These are phyloP conservation scores for Guadua angustifolia DNA, from an alignment of 176 grass and related monocot species.

Conservation along the genomic window DNA sequence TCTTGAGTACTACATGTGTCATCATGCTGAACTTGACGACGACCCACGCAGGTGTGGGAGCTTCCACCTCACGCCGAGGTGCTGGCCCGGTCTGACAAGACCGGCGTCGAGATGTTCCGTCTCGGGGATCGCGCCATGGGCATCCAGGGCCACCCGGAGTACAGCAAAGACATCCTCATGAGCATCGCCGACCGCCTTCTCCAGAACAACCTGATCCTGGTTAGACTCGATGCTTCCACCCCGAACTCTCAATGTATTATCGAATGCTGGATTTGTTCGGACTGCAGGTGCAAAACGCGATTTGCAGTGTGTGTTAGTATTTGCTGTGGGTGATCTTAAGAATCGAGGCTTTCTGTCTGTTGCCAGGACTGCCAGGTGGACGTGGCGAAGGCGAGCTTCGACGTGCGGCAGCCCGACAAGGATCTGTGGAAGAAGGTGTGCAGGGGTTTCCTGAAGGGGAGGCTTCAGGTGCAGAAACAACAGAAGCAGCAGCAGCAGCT, in stretches of 20 bases:
- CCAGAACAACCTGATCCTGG: conserved; percentile 63
- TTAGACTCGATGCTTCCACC: not conserved
- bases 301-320: not conserved
- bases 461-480: conserved; percentile 48
- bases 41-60: conserved; percentile 62
- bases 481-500: not conserved
- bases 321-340: conserved; percentile 6
- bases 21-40: not conserved
- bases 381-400: conserved; percentile 64
- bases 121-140: conserved; percentile 74
- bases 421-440: conserved; percentile 85
- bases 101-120: conserved; percentile 82
- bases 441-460: conserved; percentile 78
- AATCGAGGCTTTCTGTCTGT: not conserved
- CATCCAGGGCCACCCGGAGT: conserved; percentile 90
- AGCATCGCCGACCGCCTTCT: conserved; percentile 81
- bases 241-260: not conserved
- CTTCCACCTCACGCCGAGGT: conserved; percentile 63
- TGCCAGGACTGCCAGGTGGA: conserved; percentile 73
- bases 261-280: not conserved
- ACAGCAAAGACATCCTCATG: conserved; percentile 87
- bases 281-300: not conserved
- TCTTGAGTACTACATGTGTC: not conserved
- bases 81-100: conserved; percentile 73
- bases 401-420: conserved; percentile 59